Base-by-base conservation (phyloP, 2,329 filamentous ascomycete genomes). In the Tolypocladium guangdongense region DNA sequence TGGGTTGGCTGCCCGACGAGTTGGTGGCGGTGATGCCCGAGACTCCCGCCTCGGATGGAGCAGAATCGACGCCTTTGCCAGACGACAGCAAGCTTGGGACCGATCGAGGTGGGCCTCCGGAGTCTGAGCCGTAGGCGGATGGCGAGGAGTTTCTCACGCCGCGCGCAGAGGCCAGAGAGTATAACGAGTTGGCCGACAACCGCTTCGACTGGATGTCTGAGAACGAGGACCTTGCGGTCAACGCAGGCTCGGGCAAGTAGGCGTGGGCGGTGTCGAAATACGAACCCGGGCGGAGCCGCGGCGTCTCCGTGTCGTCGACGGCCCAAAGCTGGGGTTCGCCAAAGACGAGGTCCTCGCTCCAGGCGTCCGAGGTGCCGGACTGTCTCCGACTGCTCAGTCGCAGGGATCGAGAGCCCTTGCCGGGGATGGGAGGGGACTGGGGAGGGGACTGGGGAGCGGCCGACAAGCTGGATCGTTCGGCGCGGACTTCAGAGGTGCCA, bases 141-240 rank as follows among this genome's bases (percentile, higher is more conserved):
- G 72, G 72, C 35, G 77, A 73, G 20, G 78, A 77, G 57, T 77
- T 64, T 18, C 65, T 55, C 32, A 75, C 71, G 35, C 75, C 77
- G 47, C 78, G 78, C 52, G 75, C 80, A 7, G 84, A 87, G 46
- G 81, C 80, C 27, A 87, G 70, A 35, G 86, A 89, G 63, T 87
- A 86, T 50, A 88, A 72, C 1, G 87, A 91, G 8, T 85, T 88
- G 55, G 86, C 78, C 27, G 87, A 90, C 64, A 87, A 75, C 50
- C 87, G 82, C 62, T 88, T 86, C 46, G 74, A 74, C 39, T 84
- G 74, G 24, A 67, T 62, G 22, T 80, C 77, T 18, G 77, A 77
- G 55, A 74, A 67, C 14, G 79, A 79, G 22, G 74, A 71, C 51
- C 72, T 71, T 41, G 72, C 63, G 49, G 68, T 69, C 57, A 74